Evolutionary conservation across 2,329 filamentous ascomycete species (phyloP), one percentile per base, ranked within the genome.

Genomic region (Xylariaceae sp.): DNA sequence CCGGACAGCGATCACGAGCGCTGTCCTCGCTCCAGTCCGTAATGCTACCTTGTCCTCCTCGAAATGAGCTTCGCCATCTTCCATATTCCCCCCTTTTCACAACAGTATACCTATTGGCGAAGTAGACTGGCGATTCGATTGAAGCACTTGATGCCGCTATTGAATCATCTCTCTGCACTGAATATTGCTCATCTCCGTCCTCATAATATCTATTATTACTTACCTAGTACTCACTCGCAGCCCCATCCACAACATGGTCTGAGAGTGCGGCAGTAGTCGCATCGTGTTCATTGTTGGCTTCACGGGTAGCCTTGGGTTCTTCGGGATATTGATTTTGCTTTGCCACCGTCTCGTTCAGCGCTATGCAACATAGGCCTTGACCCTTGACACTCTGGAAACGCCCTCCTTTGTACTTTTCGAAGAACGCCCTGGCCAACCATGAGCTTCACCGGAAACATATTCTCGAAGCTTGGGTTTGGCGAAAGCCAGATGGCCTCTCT

Each of bases 381-480:
- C 6, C 26, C 46, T n/a, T 30, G 21, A 49, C 6, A 45, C 7
- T n/a, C 19, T 32, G 15, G n/a, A 47, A 16, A 42, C 39, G 21
- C 16, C 16, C 36, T 55, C 26, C n/a, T 3, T 21, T 42, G 32
- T 9, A 37, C 18, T 22, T 45, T 40, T 40, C 29, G 29, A 30
- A 40, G 15, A 42, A 32, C 16, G 5, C 40, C n/a, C n/a, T 22
- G 43, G 9, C 30, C 16, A 34, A 45, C 56, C 32, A 68, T 68
- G 65, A 65, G 57, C 51, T 63, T 64, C 46, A 59, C 62, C 8
- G 54, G 54, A 50, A 59, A 59, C 30, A 51, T 67, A 4, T 54
- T 69, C 21, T 61, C 66, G 10, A 66, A 63, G 45, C 47, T 67
- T n/a, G 58, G 65, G 18, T 52, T 65, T 30, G 57, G 60, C 26